Base-by-base conservation (phyloP, 768 basidiomycete species). In the Obba rivulosa region DNA sequence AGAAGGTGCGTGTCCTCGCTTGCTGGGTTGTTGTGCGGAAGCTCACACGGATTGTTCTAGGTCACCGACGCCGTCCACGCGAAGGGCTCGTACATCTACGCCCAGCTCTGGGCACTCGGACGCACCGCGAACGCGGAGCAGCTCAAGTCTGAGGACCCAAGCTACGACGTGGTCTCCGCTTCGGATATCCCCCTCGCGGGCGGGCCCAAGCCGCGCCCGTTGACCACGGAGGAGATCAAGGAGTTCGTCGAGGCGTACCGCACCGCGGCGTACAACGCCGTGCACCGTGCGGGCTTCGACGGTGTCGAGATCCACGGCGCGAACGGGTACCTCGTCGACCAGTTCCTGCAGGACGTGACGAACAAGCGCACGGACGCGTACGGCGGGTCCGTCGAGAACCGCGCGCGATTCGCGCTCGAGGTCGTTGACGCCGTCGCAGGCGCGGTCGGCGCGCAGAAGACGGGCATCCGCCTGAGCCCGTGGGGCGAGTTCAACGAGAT, bases 91-190 rank as follows among this genome's bases (percentile, higher is more conserved):
- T 72, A 65, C 58, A 74, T 83, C 20, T 79, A 68, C 58, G 46
- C 74, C 14, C 81, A 84, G 57, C 70, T 81, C 0, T 79, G 79
- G 71, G 80, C 81, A 1, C 58, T 78, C 2, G 81, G 78, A 0
- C 72, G 77, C 7, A 55, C 65, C 0, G 73, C 73, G 9, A 43
- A 58, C 21, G 46, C 60, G 16, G 52, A 55, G 0, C 45, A 65
- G 38, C 64, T 81, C 1, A 56, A 53, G 7, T 58, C 70, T 39
- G 69, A 72, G 40, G 62, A 70, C 48, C 62, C 57, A 4, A 49
- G 46, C 41, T 50, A 21, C 34, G 41, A 45, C 2, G 47, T 43
- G 28, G 52, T 53, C 18, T 44, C 51, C 16, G 38, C 55, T 1
- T 57, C 20, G 66, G 69, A 10, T 13, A 59, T 23, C 57, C 68